Evolutionary conservation across 192 early-diverging fungal genomes (phyloP).

Genomic region (Phycomyces blakesleeanus): DNA sequence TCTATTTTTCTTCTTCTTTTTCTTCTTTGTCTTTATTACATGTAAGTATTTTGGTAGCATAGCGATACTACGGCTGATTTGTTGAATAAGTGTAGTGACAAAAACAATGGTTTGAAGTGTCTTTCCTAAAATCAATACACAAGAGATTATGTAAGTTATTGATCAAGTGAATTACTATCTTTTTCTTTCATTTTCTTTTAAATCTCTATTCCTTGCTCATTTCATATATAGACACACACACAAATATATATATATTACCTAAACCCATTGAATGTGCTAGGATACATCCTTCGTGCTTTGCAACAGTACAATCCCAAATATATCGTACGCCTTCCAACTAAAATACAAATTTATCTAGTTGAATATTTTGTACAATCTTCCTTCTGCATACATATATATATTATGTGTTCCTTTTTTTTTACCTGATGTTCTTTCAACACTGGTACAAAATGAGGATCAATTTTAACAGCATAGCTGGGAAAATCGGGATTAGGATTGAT

Average conservation of each 20-base stretch:
- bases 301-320: constrained; percentile 76
- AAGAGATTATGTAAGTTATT: too few relatives aligned
- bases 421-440: too few relatives aligned
- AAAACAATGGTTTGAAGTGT: constrained; percentile 76
- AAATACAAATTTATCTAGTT: too few relatives aligned
- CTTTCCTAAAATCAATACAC: constrained; percentile 44
- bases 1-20: too few relatives aligned
- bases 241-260: too few relatives aligned
- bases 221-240: too few relatives aligned
- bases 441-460: too few relatives aligned
- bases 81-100: constrained; percentile 61
- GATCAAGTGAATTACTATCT: too few relatives aligned
- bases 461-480: too few relatives aligned
- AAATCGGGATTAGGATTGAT: too few relatives aligned
- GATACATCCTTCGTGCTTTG: constrained; percentile 71
- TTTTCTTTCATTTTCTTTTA: too few relatives aligned
- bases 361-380: neutral
- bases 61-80: constrained; percentile 50
- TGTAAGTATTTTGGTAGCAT: constrained; percentile 38
- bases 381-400: neutral
- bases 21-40: constrained; percentile 28
- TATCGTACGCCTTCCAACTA: constrained; percentile 74
- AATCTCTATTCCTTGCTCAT: neutral
- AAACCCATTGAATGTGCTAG: constrained; percentile 86
- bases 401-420: neutral